Base-by-base conservation (phyloP, 2,329 filamentous ascomycete genomes). In the Aspergillus sp. region DNA sequence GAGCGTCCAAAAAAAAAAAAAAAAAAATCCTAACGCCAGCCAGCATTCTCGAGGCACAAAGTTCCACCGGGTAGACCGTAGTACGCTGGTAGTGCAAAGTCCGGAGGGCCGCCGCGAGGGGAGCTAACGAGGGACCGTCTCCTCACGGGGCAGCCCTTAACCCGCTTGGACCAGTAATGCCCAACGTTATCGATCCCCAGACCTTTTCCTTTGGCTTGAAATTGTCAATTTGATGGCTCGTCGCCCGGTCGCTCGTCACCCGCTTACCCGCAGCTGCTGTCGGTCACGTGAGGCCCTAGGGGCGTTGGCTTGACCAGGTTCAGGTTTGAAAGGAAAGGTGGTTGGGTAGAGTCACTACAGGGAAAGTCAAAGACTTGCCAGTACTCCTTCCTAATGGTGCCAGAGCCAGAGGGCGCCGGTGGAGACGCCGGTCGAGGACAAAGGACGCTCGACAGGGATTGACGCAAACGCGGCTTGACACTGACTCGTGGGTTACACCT, bases 211-310 rank as follows among this genome's bases (percentile, higher is more conserved):
- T 20, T 20, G 20, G 20, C 20, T 20, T 20, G 20, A 20, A 20
- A 1, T 55, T 12, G 18, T 29, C n/a, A 36, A 11, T 24, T 39
- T 20, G 29, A 12, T 49, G 31, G 9, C 29, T 22, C 45, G 6
- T 49, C 46, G 16, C 32, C 36, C 32, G 20, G 29, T 24, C 20
- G 39, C 45, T 61, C 55, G 53, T 55, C 61, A 59, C 16, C 58
- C 56, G 60, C 57, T 24, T 59, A 63, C 64, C 65, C 65, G 65
- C 65, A 67, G 63, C 55, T 53, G 54, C 32, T 26, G 32, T 61
- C 51, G 20, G 45, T 67, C 65, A 67, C 65, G 65, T 67, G 64
- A 57, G 16, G 1, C 14, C 16, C 1, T 39, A 49, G 49, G 29
- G 20, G 42, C 20, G 47, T 29, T 36, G 50, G 53, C 51, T 52